Evolutionary conservation across 139 green algal species (phyloP).

Genomic region (Chlorella sp.): DNA sequence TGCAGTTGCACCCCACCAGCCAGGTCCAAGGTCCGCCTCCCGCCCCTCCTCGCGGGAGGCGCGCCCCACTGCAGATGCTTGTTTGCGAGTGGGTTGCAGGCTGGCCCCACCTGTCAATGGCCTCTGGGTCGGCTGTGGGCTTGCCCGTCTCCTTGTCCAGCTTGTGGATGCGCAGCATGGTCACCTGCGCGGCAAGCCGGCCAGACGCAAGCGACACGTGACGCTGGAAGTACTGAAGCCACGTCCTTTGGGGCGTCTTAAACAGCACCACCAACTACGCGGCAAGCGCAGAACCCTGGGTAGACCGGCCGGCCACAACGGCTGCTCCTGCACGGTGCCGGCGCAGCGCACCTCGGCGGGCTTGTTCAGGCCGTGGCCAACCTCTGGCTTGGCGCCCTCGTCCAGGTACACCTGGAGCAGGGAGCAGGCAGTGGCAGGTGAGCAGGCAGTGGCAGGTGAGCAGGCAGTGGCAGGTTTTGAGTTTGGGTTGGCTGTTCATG

Average conservation of each 20-base stretch:
- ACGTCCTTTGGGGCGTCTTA: too few species aligned
- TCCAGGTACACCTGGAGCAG: slow-evolving; percentile 71
- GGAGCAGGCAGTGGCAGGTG: background rate
- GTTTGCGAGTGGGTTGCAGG: too few species aligned
- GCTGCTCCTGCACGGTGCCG: too few species aligned
- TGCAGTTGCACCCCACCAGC: too few species aligned
- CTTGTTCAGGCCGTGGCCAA: slow-evolving; percentile 85
- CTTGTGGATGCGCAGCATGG: slow-evolving; percentile 65
- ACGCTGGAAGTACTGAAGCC: too few species aligned
- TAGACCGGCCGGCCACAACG: too few species aligned
- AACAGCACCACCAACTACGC: slow-evolving; percentile 71
- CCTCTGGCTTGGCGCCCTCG: slow-evolving; percentile 70
- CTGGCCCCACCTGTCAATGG: slow-evolving; percentile 49
- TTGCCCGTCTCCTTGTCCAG: slow-evolving; percentile 66
- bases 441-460: background rate
- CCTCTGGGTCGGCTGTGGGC: slow-evolving; percentile 50
- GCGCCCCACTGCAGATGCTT: too few species aligned
- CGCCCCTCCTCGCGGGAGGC: too few species aligned
- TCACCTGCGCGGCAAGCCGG: slow-evolving; percentile 47
- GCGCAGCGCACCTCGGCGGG: slow-evolving; percentile 51
- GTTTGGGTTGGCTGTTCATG: too few species aligned
- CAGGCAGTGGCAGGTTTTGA: background rate
- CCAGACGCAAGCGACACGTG: too few species aligned
- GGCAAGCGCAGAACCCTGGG: too few species aligned
- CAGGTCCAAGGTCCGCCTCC: too few species aligned